Percentiles rank a stretch among this genome's conserved stretches.
These are phyloP conservation scores for Colletotrichum theobromicola DNA, from an alignment of 2,329 filamentous ascomycete species.

Conservation along the genomic window DNA sequence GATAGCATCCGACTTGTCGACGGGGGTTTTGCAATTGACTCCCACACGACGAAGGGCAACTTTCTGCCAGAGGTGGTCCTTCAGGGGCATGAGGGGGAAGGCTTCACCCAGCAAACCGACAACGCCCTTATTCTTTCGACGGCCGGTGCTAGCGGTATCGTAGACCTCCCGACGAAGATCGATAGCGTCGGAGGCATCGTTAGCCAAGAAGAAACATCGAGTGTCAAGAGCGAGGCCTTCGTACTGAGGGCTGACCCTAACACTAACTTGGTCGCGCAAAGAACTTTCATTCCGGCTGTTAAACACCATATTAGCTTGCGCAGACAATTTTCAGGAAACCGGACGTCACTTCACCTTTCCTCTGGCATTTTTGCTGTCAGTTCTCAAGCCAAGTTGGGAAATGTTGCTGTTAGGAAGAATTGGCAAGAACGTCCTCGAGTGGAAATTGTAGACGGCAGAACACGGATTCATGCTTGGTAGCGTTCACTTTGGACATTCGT, in stretches of 20 bases:
- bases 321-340: no score
- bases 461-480: neutral
- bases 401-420: neutral
- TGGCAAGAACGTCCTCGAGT: neutral
- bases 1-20: slow-evolving; percentile 15
- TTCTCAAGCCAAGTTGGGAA: neutral
- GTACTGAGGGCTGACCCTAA: slow-evolving; percentile 23
- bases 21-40: slow-evolving; percentile 21
- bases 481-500: neutral
- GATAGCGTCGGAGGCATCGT: neutral
- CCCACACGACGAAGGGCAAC: neutral
- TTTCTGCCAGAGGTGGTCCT: neutral
- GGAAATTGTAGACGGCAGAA: neutral
- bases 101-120: neutral
- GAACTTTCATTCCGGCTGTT: slow-evolving; percentile 7
- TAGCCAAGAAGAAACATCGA: neutral
- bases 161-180: neutral
- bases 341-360: neutral
- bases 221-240: neutral
- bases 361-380: slow-evolving; percentile 1
- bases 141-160: slow-evolving; percentile 16
- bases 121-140: neutral
- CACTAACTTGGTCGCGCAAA: slow-evolving; percentile 21
- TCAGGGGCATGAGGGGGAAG: neutral
- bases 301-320: neutral